Evolutionary conservation across 148 eudicot genomes (phyloP).

Genomic region (Rhododendron henanense): DNA sequence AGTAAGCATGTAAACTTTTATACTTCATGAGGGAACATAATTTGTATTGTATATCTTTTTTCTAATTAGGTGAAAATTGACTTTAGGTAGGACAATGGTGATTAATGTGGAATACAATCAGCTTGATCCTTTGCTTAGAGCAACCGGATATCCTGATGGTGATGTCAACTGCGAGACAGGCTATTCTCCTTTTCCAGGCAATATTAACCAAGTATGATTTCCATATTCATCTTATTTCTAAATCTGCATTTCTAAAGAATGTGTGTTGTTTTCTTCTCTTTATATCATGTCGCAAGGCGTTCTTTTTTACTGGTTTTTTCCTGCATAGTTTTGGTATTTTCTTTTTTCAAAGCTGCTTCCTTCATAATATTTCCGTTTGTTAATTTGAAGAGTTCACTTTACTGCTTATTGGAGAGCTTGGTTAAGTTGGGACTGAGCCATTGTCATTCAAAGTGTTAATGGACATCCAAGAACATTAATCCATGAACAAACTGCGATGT

Average conservation of each 20-base stretch:
- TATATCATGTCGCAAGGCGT: background rate
- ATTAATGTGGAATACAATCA: constrained; percentile 99
- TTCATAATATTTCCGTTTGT: background rate
- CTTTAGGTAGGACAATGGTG: constrained; percentile 86
- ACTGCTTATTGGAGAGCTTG: background rate
- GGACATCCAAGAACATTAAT: background rate
- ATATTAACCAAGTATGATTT: constrained; percentile 80
- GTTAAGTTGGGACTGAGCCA: background rate
- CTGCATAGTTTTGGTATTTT: background rate
- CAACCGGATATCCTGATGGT: constrained; percentile 85
- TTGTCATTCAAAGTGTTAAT: background rate
- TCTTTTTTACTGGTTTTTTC: background rate
- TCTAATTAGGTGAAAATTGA: constrained; percentile 14
- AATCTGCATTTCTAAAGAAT: background rate
- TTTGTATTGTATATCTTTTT: background rate
- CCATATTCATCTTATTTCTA: background rate
- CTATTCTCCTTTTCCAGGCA: constrained; percentile 97
- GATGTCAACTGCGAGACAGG: constrained; percentile 91
- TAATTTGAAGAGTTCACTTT: background rate
- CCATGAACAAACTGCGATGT: background rate
- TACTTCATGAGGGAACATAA: background rate
- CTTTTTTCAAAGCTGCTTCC: background rate
- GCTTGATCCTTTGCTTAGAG: constrained; percentile 94
- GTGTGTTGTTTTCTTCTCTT: constrained; percentile 1
- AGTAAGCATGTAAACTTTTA: background rate